Conservation (phyloP, 2,329 filamentous ascomycete species). For the Pyrenochaeta sp. region DNA sequence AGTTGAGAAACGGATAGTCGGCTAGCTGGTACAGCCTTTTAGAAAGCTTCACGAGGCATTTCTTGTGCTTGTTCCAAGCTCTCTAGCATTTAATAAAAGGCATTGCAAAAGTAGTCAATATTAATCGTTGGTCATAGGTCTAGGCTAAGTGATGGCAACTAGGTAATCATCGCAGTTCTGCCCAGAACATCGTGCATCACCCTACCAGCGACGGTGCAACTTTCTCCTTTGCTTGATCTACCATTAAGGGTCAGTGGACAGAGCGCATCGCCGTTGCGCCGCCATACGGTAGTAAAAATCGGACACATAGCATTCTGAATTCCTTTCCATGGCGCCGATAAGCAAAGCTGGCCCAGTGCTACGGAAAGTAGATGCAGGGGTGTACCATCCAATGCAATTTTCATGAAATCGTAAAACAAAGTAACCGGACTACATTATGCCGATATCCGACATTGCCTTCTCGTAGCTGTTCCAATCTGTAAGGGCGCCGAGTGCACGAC, state of each 20-base stretch:
- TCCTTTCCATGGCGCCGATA: neutral
- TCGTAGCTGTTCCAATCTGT: conserved; percentile 87
- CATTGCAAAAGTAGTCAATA: neutral
- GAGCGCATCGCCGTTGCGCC: too few species aligned
- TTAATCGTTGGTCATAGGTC: neutral
- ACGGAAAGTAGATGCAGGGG: neutral
- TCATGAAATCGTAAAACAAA: conserved; percentile 12
- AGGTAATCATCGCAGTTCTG: neutral
- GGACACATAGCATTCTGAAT: neutral
- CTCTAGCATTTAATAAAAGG: neutral
- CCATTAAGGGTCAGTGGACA: neutral
- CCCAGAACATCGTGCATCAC: neutral
- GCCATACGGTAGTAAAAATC: too few species aligned
- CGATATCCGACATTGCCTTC: conserved; percentile 64
- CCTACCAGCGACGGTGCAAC: neutral
- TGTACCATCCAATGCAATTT: conserved; percentile 4
- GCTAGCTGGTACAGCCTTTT: too few species aligned
- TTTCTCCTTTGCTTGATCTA: neutral
- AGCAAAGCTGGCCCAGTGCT: neutral
- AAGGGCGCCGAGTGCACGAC: conserved; percentile 84
- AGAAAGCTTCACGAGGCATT: too few species aligned
- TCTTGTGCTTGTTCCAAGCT: too few species aligned
- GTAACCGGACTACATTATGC: conserved; percentile 23
- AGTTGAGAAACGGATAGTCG: too few species aligned
- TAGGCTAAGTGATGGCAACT: neutral